Conservation (phyloP, 192 early-diverging fungal species). For the Umbelopsis vinacea region DNA sequence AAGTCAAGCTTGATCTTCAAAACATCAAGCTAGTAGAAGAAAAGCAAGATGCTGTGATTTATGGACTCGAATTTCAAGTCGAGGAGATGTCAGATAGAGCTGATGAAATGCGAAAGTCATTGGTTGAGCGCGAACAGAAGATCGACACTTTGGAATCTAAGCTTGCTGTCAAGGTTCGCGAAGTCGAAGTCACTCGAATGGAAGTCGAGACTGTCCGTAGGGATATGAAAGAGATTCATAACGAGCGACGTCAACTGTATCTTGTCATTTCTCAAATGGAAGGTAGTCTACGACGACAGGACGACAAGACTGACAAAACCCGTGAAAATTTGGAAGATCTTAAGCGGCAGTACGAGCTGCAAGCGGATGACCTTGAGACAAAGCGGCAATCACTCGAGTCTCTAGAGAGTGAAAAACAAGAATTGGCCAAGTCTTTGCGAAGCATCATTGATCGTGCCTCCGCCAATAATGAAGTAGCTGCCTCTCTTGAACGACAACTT, state of each 20-base stretch:
- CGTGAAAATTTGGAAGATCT: slow-evolving; percentile 34
- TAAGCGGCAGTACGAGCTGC: slow-evolving; percentile 27
- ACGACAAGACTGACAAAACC: slow-evolving; percentile 29
- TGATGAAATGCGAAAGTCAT: slow-evolving; percentile 18
- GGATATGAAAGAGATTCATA: slow-evolving; percentile 31
- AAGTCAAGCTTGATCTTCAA: slow-evolving; percentile 33
- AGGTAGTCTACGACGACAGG: slow-evolving; percentile 27
- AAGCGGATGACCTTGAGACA: slow-evolving; percentile 38
- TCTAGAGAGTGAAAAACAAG: slow-evolving; percentile 27
- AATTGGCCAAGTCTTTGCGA: slow-evolving; percentile 9
- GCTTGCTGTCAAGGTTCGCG: slow-evolving; percentile 14
- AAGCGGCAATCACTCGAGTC: slow-evolving; percentile 22
- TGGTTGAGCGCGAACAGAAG: slow-evolving; percentile 26
- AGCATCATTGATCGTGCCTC: slow-evolving; percentile 26
- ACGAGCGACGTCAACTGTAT: slow-evolving; percentile 37
- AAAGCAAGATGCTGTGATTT: slow-evolving; percentile 41
- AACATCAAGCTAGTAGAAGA: slow-evolving; percentile 34
- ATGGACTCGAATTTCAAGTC: slow-evolving; percentile 30
- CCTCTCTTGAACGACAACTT: neutral
- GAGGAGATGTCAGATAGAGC: slow-evolving; percentile 36
- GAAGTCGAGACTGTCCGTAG: slow-evolving; percentile 29
- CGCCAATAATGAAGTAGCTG: slow-evolving; percentile 12
- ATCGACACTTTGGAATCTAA: slow-evolving; percentile 26
- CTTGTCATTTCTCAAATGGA: slow-evolving; percentile 34
- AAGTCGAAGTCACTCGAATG: slow-evolving; percentile 12